phyloP scores from a whole-genome alignment of 1,284 basidiomycete species.

The Apiotrichum porosum region DNA sequence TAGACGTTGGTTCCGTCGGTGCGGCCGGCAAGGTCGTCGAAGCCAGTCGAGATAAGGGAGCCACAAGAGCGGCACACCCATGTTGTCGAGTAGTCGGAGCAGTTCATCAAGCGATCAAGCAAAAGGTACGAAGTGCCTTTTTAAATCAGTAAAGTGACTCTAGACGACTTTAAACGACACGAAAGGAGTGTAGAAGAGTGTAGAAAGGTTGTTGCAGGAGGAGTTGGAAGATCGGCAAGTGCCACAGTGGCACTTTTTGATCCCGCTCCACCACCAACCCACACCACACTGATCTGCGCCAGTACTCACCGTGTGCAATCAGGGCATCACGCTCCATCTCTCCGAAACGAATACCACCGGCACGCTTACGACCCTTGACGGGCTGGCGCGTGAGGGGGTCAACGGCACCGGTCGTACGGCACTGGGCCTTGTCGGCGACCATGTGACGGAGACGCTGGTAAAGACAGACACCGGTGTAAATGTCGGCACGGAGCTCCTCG shows the following conservation, averaged over 20 bases:
- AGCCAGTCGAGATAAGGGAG: constrained; percentile 89
- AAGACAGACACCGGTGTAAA: constrained; percentile 97
- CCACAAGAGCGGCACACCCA: constrained; percentile 98
- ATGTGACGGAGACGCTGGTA: constrained; percentile 98
- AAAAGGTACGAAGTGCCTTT: constrained; percentile 97
- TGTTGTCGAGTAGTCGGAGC: constrained; percentile 97
- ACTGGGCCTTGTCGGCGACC: constrained; percentile 99
- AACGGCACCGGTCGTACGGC: constrained; percentile 94
- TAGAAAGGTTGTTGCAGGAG: too few relatives aligned
- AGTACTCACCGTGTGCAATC: constrained; percentile 77
- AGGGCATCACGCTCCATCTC: constrained; percentile 99
- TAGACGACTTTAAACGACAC: too few relatives aligned
- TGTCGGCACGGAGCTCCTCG: constrained; percentile 96
- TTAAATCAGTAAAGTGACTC: too few relatives aligned
- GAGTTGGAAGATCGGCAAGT: too few relatives aligned
- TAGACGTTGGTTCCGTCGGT: constrained; percentile 64
- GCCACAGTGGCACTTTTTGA: too few relatives aligned
- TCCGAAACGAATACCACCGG: constrained; percentile 98
- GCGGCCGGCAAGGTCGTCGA: constrained; percentile 68
- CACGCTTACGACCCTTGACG: constrained; percentile 97
- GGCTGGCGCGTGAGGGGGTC: constrained; percentile 94
- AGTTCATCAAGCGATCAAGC: constrained; percentile 99
- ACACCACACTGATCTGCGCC: too few relatives aligned
- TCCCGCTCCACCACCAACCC: too few relatives aligned
- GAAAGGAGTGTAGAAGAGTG: too few relatives aligned